Evolutionary conservation across 2,329 filamentous ascomycete species (phyloP), one percentile per base, ranked within the genome.

Genomic region (Aspergillus hiratsukae): DNA sequence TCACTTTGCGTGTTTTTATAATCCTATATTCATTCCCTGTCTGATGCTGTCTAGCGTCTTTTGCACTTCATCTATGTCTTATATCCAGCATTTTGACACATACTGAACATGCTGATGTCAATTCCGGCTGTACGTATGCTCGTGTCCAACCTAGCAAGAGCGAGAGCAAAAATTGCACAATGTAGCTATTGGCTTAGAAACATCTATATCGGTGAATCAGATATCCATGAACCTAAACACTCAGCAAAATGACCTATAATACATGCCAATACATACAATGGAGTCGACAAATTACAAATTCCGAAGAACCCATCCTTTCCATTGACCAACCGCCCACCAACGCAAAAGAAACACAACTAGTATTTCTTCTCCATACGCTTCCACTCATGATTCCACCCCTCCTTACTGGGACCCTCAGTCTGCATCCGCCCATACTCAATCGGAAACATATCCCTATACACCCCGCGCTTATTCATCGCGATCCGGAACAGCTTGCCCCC

Each of bases 351-450:
- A 45, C 23, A 5, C 10, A 6, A n/a, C 45, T 46, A 35, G 31
- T 64, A 66, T 61, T 60, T 65, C 59, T 61, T 61, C 54, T 63
- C 61, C 53, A 65, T 76, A 75, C 87, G 83, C 79, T 86, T 96
- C 94, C 94, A 99, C 11, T 80, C 87, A 76, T 96, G 87, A 77
- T 97, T 94, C 91, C 93, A 99, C n/a, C 90, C 85, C 64, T 87
- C 84, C 68, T 81, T 82, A 0, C 81, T 79, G 6, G 93, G 93
- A 51, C 84, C 90, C 70, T 97, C 93, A 31, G 89, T 93, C 82
- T 96, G 76, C 65, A 78, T 64, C 49, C 76, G 71, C 19, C 70
- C 89, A 80, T 96, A 97, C 81, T 99, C 94, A 68, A 97, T 92
- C 14, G 94, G 94, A 56, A 97, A 82, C 57, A 86, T 85, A 52